phyloP scores from a whole-genome alignment of 331 rosid species.

The Malus hybrid region DNA sequence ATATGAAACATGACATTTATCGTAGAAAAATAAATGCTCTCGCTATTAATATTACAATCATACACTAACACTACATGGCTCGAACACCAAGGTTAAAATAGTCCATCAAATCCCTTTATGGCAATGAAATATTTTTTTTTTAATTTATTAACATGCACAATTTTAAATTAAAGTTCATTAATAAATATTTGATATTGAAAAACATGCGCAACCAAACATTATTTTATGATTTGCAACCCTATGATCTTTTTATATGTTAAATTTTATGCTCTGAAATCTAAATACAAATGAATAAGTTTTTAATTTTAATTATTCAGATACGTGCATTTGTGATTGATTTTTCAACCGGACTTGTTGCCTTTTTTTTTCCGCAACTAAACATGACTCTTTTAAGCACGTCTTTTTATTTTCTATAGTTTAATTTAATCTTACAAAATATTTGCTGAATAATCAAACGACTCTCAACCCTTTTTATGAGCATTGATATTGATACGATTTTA shows the following conservation, averaged over 20 bases:
- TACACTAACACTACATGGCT: too few species aligned
- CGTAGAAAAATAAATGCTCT: not conserved
- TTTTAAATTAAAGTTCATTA: too few species aligned
- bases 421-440: too few species aligned
- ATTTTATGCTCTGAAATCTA: too few species aligned
- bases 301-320: too few species aligned
- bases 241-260: too few species aligned
- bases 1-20: too few species aligned
- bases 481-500: not conserved
- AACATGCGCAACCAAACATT: not conserved
- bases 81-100: not conserved
- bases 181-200: not conserved
- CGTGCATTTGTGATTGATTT: too few species aligned
- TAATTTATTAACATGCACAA: too few species aligned
- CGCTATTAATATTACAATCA: not conserved
- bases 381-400: too few species aligned
- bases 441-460: not conserved
- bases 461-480: not conserved
- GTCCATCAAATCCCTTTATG: not conserved
- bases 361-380: accelerated
- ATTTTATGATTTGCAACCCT: not conserved
- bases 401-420: too few species aligned
- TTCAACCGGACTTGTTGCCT: accelerated
- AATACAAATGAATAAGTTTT: too few species aligned
- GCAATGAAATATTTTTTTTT: not conserved